Conservation (phyloP, 1,139 yeast species). For the Wickerhamomyces sp. region DNA sequence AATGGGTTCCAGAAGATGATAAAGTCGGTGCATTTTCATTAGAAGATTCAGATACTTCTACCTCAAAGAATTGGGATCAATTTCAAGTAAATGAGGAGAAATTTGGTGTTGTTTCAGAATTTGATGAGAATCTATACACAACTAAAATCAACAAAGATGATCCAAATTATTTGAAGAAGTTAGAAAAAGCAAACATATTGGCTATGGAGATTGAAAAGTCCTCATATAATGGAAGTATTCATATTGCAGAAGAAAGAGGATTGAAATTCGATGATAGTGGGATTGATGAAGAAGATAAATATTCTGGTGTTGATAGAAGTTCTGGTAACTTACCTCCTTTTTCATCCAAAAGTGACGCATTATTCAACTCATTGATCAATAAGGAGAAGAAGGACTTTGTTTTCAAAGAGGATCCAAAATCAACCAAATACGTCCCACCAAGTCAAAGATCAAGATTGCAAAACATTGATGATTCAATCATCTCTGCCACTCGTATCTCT, state of each 20-base stretch:
- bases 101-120: conserved; percentile 84
- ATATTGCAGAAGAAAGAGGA: conserved; percentile 91
- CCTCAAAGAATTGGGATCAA: conserved; percentile 71
- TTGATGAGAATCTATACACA: conserved; percentile 87
- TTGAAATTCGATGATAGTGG: conserved; percentile 73
- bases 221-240: conserved; percentile 60
- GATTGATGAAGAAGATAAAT: conserved; percentile 91
- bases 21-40: conserved; percentile 35
- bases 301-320: conserved; percentile 73
- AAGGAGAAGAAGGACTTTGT: conserved; percentile 23
- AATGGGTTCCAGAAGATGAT: conserved; percentile 76
- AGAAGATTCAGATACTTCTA: conserved; percentile 34
- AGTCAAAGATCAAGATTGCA: conserved; percentile 59
- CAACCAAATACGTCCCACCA: conserved; percentile 50
- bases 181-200: conserved; percentile 66
- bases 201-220: conserved; percentile 81
- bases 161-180: conserved; percentile 66
- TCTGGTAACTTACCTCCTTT: conserved; percentile 1
- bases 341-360: conserved; percentile 51
- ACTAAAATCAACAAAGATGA: conserved; percentile 72
- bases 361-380: conserved; percentile 53
- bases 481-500: conserved; percentile 34
- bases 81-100: conserved; percentile 83
- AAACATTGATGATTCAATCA: conserved; percentile 75
- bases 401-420: conserved; percentile 1